phyloP scores from a whole-genome alignment of 1,139 yeast species.

The Kluyveromyces sp. region DNA sequence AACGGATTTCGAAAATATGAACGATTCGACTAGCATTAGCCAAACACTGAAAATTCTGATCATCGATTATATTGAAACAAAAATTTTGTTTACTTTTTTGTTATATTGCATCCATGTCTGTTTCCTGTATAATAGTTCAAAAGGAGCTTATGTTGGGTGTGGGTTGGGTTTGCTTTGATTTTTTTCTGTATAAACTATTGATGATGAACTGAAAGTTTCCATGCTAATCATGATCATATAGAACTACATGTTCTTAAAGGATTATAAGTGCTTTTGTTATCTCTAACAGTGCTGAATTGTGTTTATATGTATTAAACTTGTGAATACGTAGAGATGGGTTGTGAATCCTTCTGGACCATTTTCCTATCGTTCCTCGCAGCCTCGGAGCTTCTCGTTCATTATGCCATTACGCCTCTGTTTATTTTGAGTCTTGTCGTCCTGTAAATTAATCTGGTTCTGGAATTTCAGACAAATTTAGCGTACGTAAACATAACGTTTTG shows the following conservation, averaged over 20 bases:
- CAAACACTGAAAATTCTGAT: slow-evolving; percentile 33
- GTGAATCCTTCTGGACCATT: neutral
- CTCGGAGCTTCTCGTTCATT: no score
- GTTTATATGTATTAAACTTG: neutral
- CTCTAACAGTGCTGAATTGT: slow-evolving; percentile 1
- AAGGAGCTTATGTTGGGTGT: neutral
- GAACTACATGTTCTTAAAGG: neutral
- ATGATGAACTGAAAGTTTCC: slow-evolving; percentile 23
- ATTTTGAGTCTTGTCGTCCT: no score
- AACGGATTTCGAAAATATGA: slow-evolving; percentile 29
- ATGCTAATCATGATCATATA: slow-evolving; percentile 28
- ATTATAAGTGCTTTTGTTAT: slow-evolving; percentile 1
- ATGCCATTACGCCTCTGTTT: no score
- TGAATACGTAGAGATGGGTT: neutral
- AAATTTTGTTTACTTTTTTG: neutral
- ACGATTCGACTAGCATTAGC: slow-evolving; percentile 28
- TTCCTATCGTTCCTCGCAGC: neutral
- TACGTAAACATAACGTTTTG: no score
- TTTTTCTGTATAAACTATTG: neutral
- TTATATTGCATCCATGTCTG: slow-evolving; percentile 3
- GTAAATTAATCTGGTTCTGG: no score
- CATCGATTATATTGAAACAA: slow-evolving; percentile 1
- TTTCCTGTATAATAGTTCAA: neutral
- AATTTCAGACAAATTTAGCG: no score
- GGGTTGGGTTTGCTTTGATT: neutral